Base-by-base conservation (phyloP, 768 basidiomycete genomes). In the Lactifluus piperatus region DNA sequence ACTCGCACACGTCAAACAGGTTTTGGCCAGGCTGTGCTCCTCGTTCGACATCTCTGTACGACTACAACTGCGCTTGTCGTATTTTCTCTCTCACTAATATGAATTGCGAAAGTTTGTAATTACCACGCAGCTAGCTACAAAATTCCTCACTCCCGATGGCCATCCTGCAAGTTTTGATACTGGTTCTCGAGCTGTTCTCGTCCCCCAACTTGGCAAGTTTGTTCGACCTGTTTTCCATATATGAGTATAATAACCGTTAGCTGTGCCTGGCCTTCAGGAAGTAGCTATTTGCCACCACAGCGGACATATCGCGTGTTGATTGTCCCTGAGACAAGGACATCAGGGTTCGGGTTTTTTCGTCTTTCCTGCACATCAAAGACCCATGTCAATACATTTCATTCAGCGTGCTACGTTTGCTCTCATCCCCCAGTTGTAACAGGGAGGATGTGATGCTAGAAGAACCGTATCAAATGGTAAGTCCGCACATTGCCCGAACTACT, bases 81-180 rank as follows among this genome's bases (percentile, higher is more conserved):
- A 5, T 27, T 30, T 27, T 30, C 39, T 18, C 41, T n/a, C 7
- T 22, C 29, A 14, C 49, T 54, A 7, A 57, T 49, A 47, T 39
- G 30, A 54, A 36, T 52, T 18, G 20, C 24, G 30, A 50, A 16
- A 82, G 81, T 71, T 80, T 47, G 75, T 87, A 47, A 73, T 78
- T 34, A 87, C 85, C 2, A 83, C 82, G 24, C 86, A 90, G 67
- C 73, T 90, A 63, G 77, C 84, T 14, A 88, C 84, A 0, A 89
- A 84, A 67, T 71, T 87, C 64, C 69, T 87, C 34, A 79, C 80
- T 58, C 72, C 77, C 2, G 84, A 88, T 64, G 88, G 88, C 52
- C 74, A 81, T 18, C 63, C 76, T n/a, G 85, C 82, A 44, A 85
- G 71, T 43, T 88, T 84, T 65, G 83, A 87, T 61, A 79, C 81